Evolutionary conservation across 148 eudicot species (phyloP).

Genomic region (Limonium bicolor): DNA sequence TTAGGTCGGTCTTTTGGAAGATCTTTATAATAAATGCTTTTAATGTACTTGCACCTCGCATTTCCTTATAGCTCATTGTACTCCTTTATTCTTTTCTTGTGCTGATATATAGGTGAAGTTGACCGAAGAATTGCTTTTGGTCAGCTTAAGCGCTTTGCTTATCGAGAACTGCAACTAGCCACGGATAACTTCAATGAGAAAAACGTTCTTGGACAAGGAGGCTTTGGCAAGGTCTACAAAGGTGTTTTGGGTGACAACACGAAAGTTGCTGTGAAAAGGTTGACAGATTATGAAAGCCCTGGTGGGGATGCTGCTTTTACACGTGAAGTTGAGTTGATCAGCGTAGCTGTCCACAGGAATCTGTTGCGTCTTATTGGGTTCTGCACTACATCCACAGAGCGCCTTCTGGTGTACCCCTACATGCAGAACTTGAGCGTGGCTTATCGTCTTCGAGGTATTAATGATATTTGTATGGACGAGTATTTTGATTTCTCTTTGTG

Average conservation of each 20-base stretch:
- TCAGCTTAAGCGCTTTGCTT: slow-evolving; percentile 80
- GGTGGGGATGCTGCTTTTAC: slow-evolving; percentile 94
- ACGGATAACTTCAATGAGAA: slow-evolving; percentile 84
- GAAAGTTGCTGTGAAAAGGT: slow-evolving; percentile 84
- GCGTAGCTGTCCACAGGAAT: slow-evolving; percentile 93
- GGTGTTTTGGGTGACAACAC: slow-evolving; percentile 68
- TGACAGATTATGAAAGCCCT: slow-evolving; percentile 77
- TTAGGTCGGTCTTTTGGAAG: neutral
- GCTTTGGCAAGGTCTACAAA: slow-evolving; percentile 94
- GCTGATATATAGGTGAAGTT: slow-evolving; percentile 53
- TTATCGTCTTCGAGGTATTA: slow-evolving; percentile 71
- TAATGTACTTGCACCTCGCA: neutral
- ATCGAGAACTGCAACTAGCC: slow-evolving; percentile 92
- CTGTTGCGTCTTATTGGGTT: slow-evolving; percentile 77
- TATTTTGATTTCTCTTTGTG: neutral
- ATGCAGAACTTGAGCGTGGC: slow-evolving; percentile 98
- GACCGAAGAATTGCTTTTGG: slow-evolving; percentile 86
- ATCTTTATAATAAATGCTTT: neutral
- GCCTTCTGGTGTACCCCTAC: slow-evolving; percentile 90
- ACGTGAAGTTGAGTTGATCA: slow-evolving; percentile 98
- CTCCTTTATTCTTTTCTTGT: neutral
- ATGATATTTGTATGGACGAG: neutral
- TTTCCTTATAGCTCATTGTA: neutral
- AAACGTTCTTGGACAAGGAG: slow-evolving; percentile 95
- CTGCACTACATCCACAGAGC: slow-evolving; percentile 96